Evolutionary conservation across 306 rosid species (phyloP).

Genomic region (Benincasa hispida): DNA sequence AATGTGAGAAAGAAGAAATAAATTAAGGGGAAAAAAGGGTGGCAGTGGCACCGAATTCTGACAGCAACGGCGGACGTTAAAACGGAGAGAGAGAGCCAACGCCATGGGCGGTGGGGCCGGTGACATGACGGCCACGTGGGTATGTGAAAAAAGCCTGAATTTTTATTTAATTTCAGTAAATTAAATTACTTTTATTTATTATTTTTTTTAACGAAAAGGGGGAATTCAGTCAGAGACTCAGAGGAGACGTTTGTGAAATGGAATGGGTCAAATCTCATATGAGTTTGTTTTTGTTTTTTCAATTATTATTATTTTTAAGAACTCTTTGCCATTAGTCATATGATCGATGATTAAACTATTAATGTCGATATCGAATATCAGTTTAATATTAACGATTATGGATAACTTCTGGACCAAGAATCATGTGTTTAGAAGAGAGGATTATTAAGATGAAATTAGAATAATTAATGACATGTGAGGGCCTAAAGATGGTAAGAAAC

Average conservation of each 20-base stretch:
- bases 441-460: no score
- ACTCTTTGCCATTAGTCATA: no score
- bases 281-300: not conserved
- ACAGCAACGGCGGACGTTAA: conserved; percentile 24
- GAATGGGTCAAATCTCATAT: not conserved
- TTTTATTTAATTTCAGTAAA: not conserved
- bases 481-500: no score
- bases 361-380: no score
- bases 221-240: not conserved
- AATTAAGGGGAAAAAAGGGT: not conserved
- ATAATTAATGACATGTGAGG: no score
- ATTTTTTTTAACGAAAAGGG: no score
- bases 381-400: no score
- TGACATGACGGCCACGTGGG: conserved; percentile 43
- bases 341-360: no score
- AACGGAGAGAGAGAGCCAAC: conserved; percentile 18
- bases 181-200: no score
- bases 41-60: conserved; percentile 26
- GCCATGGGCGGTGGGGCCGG: conserved; percentile 28
- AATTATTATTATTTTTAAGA: no score
- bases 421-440: no score
- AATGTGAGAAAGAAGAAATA: not conserved
- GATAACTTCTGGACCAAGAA: no score
- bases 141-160: not conserved
- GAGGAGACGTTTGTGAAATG: not conserved